Base-by-base conservation (phyloP, 2,329 filamentous ascomycete genomes). In the Lachnellula cervina region DNA sequence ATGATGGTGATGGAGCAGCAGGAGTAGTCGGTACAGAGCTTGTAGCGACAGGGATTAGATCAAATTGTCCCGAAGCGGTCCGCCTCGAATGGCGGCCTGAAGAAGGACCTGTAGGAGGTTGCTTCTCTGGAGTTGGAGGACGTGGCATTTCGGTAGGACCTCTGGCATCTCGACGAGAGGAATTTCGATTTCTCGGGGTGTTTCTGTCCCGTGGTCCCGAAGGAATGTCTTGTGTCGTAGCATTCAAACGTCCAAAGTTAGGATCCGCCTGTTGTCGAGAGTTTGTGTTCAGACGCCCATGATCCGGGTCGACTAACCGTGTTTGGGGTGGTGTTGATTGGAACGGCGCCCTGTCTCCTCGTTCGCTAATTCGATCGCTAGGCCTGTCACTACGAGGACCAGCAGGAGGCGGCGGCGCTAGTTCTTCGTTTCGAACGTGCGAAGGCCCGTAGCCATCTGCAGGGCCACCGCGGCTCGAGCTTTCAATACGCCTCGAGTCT, bases 221-320 rank as follows among this genome's bases (percentile, higher is more conserved):
- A 3, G 82, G 82, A 42, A 79, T 70, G 42, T 72, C 76, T 25
- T 69, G 69, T 64, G 34, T 75, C 69, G 49, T 76, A 2, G 78
- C 72, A 59, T 82, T 85, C 48, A 87, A 73, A 2, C 83, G 80
- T 28, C 83, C 83, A 62, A 86, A 86, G 54, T 80, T 83, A 16
- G 80, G 79, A 66, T 87, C 83, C 60, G 83, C 78, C 58, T 80
- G 77, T 53, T 73, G 63, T 55, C 65, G 64, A 11, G 56, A 38
- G 4, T 40, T 38, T 13, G 55, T 34, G 50, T 68, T 74, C 19
- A 77, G 62, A 59, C 77, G 73, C 38, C 75, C 74, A 61, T 81
- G 77, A 46, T 83, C 80, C 3, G 72, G 62, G 32, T 84, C 81
- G 21, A 64, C 45, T 2, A 70, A 67, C 40, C 74, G 74, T 23